These are phyloP conservation scores for Aspergillus nomiae DNA, from an alignment of 2,329 filamentous ascomycete genomes.

Conservation along the genomic window DNA sequence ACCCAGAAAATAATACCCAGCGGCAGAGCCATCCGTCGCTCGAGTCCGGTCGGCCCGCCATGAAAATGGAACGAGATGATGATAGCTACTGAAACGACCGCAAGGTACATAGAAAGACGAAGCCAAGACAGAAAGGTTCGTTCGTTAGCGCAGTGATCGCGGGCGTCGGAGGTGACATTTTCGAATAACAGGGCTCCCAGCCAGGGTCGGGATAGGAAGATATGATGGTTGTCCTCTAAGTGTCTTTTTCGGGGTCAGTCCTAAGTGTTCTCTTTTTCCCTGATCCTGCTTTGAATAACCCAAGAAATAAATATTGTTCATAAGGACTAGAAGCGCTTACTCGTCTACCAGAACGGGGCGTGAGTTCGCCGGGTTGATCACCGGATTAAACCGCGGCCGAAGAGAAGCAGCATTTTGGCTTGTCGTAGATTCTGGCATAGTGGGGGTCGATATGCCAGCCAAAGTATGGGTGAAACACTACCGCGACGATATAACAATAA, in stretches of 20 bases:
- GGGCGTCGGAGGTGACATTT: constrained; percentile 66
- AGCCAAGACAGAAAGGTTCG: constrained; percentile 87
- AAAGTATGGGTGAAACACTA: not conserved
- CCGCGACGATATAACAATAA: not conserved
- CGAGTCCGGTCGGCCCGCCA: constrained; percentile 66
- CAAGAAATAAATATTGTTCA: not conserved
- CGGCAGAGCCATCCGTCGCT: constrained; percentile 76
- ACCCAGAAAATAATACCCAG: constrained; percentile 88
- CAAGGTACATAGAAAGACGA: constrained; percentile 85
- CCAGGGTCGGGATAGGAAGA: constrained; percentile 58
- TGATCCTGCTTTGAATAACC: not conserved
- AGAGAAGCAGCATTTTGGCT: constrained; percentile 20
- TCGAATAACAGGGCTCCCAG: constrained; percentile 66
- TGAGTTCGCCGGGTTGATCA: constrained; percentile 53
- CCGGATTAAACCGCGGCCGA: constrained; percentile 48
- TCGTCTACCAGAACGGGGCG: constrained; percentile 54
- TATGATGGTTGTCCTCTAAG: constrained; percentile 34
- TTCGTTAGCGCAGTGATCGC: constrained; percentile 68
- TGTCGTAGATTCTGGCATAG: constrained; percentile 23
- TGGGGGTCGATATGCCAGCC: constrained; percentile 2
- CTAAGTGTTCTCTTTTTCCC: constrained; percentile 5
- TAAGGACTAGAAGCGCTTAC: constrained; percentile 34
- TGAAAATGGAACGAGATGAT: constrained; percentile 92
- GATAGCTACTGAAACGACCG: constrained; percentile 85
- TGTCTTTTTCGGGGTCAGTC: constrained; percentile 23